Evolutionary conservation across 2,329 filamentous ascomycete genomes (phyloP), one percentile per base, ranked within the genome.

Genomic region (Beauveria sp.): DNA sequence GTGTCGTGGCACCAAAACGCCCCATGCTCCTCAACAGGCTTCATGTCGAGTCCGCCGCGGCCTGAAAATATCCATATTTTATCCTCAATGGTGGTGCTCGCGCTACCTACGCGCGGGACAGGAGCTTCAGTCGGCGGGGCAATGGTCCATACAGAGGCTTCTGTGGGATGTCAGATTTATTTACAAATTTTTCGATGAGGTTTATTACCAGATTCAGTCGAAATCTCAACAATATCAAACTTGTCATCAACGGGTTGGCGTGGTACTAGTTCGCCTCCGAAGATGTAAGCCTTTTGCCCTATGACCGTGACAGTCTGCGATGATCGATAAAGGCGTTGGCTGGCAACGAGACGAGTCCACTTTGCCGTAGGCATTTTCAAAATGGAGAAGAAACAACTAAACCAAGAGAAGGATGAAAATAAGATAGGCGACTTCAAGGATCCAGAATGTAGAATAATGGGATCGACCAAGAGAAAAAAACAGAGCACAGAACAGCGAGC

Each of bases 1-100:
- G 78, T 70, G 20, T 80, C 72, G 62, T 82, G 84, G n/a, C 72
- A 71, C 85, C 85, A 88, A 7, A 88, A 62, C 0, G 72, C 68
- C 10, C 86, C 86, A 0, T 74, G 60, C 64, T 88, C 86, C 42
- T 86, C 80, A 16, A 88, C 71, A 0, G 85, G 81, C 0, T 77
- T 72, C 85, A 87, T 87, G 1, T 77, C 81, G 6, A 76, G 66
- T 7, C 85, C 85, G 2, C 85, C 84, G 2, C 85, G 81, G 7
- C 86, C 86, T 5, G 83, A 86, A 71, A 87, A 88, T 42, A 87
- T 56, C 66, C 84, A 87, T 24, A 88, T 73, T 1, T 73, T 77
- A 3, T 73, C 71, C 58, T 78, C 66, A 7, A 86, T 62, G 0
- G 73, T 70, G 0, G 79, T 72, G 5, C 78, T 77, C 0, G 84